Evolutionary conservation across 129 eudicot species (phyloP), one percentile per base, ranked within the genome.

Genomic region (Lactuca saligna): DNA sequence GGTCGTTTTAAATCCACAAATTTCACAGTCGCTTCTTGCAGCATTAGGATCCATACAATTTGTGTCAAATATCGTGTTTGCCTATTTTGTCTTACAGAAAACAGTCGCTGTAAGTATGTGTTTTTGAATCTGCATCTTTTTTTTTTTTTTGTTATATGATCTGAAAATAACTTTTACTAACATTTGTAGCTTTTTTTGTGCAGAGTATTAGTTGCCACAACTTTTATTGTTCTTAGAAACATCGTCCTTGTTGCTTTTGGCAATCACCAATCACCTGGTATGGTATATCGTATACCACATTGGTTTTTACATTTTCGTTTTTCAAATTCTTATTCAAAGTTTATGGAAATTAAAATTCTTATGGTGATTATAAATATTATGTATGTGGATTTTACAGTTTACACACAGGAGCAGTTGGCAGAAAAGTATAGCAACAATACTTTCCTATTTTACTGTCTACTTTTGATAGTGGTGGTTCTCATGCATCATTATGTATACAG

Each of bases 191-290:
- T 65, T 60, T 46, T 80, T 5, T 82, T 68, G 55, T 78, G 68
- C 86, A 93, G 98, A 61, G 96, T 93, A 81, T 59, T 93, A 68
- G 87, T 85, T 63, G 97, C 98, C 56, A 93, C 98, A 29, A 80
- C 90, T 57, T 89, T 93, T 70, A 93, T 93, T 66, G 95, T 93
- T 66, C 86, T 93, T 69, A 97, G 98, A 66, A 93, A 93, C 77
- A 82, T 85, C 62, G 87, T 85, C 81, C 98, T 93, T 72, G 98
- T 93, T 67, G 91, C 95, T 68, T 93, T 93, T 57, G 98, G 98
- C 51, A 93, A 93, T 76, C 98, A 93, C 79, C 96, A 89, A 78
- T 93, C 98, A 66, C 96, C 97, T 70, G 98, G 98, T 93, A 84
- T 64, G 2, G 20, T 20, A 20, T 20, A 20, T 20, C 3, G 20